A percentile compares a stretch with the other conserved stretches of the same genome.
Evolutionary conservation across 495 filamentous ascomycete species (phyloP).

Genomic region (Penicilliopsis zonata): DNA sequence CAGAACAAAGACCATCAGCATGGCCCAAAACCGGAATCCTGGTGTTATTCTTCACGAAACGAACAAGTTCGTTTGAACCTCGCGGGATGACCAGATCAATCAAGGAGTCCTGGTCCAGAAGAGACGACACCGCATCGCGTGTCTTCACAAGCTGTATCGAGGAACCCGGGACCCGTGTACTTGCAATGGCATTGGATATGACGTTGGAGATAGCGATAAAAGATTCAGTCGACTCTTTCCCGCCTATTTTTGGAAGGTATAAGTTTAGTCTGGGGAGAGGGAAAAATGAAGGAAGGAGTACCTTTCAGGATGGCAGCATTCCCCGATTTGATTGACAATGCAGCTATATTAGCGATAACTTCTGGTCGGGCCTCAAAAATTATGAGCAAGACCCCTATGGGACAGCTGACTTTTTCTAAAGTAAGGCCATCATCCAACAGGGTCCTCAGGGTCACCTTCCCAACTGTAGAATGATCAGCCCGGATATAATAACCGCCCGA

Average conservation of each 20-base stretch:
- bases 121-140: conserved; percentile 72
- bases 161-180: conserved; percentile 67
- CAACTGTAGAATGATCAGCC: conserved; percentile 43
- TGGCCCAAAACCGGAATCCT: conserved; percentile 95
- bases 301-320: conserved; percentile 97
- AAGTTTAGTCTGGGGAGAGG: too few species aligned
- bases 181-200: conserved; percentile 67
- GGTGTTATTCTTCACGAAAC: conserved; percentile 78
- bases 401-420: conserved; percentile 78
- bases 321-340: conserved; percentile 93
- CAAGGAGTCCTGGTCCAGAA: conserved; percentile 69
- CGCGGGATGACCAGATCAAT: conserved; percentile 95
- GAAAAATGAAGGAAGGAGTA: too few species aligned
- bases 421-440: conserved; percentile 79
- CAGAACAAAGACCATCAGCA: conserved; percentile 85
- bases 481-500: neutral
- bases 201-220: conserved; percentile 79
- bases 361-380: conserved; percentile 98
- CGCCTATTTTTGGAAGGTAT: conserved; percentile 47
- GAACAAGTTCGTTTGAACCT: conserved; percentile 86
- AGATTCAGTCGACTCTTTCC: conserved; percentile 89
- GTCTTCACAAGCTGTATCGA: conserved; percentile 90
- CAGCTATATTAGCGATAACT: conserved; percentile 96
- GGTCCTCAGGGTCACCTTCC: conserved; percentile 71
- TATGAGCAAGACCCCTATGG: conserved; percentile 90